Conservation (phyloP, 2,329 filamentous ascomycete genomes). For the Pestalotiopsis sp. region DNA sequence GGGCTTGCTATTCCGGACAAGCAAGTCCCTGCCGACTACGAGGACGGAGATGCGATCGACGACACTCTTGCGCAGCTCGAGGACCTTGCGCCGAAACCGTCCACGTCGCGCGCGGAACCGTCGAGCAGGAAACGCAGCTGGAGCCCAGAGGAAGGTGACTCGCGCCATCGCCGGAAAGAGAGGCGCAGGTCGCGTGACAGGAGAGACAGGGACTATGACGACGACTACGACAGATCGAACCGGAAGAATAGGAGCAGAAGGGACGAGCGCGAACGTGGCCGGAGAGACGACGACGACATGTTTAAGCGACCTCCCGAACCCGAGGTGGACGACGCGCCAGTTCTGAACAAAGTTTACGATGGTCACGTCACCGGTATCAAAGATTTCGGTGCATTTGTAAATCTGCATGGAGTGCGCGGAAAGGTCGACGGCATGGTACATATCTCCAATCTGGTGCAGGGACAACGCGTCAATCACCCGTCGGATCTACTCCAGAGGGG, state of each 20-base stretch:
- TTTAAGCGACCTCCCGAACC: conserved; percentile 66
- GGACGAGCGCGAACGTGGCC: conserved; percentile 35
- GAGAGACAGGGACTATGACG: conserved; percentile 32
- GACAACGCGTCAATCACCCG: conserved; percentile 86
- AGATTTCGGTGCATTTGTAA: conserved; percentile 95
- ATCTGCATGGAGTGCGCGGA: conserved; percentile 80
- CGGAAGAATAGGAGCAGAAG: conserved; percentile 43
- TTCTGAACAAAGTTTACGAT: conserved; percentile 85
- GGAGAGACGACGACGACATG: conserved; percentile 50
- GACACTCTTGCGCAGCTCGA: conserved; percentile 94
- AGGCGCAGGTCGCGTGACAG: conserved; percentile 30
- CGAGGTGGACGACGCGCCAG: conserved; percentile 79
- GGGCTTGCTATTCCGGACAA: conserved; percentile 86
- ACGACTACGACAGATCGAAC: conserved; percentile 45
- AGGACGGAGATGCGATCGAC: conserved; percentile 71
- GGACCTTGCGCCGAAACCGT: conserved; percentile 70
- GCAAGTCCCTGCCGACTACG: conserved; percentile 38
- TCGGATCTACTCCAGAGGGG: conserved; percentile 80
- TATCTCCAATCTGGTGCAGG: conserved; percentile 83
- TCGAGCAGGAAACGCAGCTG: conserved; percentile 57
- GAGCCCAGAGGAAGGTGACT: conserved; percentile 48
- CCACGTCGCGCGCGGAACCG: conserved; percentile 38
- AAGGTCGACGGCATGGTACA: conserved; percentile 94
- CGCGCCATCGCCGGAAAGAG: conserved; percentile 34
- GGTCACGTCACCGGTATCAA: conserved; percentile 90